These are phyloP conservation scores for Spergularia azorica DNA, from an alignment of 179 eudicot species.

Conservation along the genomic window DNA sequence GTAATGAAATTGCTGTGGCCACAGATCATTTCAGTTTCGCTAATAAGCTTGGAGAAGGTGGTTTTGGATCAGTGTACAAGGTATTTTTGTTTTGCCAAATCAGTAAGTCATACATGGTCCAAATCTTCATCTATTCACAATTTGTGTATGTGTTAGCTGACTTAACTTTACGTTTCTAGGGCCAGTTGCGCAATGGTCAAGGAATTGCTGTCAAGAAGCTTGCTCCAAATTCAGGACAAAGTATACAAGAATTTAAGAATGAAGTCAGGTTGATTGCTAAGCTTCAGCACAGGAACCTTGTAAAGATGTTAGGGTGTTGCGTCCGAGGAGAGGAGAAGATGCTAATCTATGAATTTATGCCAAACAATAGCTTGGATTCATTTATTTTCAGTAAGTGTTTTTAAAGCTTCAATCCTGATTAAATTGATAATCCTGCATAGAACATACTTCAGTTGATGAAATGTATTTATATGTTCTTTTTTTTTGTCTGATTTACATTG, in stretches of 20 bases:
- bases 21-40: conserved; percentile 35
- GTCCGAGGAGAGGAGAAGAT: conserved; percentile 37
- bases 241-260: conserved; percentile 37
- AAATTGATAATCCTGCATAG: too few relatives aligned
- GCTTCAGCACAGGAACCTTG: conserved; percentile 42
- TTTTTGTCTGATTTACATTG: not conserved
- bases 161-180: conserved; percentile 14
- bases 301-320: conserved; percentile 37
- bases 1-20: conserved; percentile 37
- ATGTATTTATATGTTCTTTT: too few relatives aligned
- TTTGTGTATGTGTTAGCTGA: not conserved
- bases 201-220: conserved; percentile 42
- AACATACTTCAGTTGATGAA: too few relatives aligned
- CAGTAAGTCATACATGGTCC: not conserved
- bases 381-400: conserved; percentile 29
- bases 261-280: conserved; percentile 40
- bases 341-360: conserved; percentile 40
- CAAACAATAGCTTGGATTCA: conserved; percentile 39
- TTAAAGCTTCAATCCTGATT: too few relatives aligned
- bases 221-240: conserved; percentile 32
- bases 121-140: not conserved
- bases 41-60: conserved; percentile 49
- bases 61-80: conserved; percentile 44
- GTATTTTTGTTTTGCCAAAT: conserved; percentile 13
- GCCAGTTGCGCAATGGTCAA: conserved; percentile 28